A percentile compares a stretch with the other conserved stretches of the same genome.
phyloP scores from a whole-genome alignment of 1,284 basidiomycete genomes.

The Puccinia novopanici region DNA sequence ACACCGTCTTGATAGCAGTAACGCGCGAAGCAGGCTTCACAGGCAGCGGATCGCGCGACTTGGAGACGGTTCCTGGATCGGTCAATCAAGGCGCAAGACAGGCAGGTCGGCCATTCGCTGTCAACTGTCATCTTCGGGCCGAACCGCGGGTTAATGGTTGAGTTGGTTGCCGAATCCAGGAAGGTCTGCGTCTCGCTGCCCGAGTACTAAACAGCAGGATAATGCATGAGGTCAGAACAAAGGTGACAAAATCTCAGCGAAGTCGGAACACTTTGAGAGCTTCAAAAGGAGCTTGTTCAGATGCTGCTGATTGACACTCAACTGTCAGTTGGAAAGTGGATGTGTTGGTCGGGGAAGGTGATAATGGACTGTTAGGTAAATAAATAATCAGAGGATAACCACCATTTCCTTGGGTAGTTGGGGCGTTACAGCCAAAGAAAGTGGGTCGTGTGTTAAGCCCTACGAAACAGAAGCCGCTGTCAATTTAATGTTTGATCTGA shows the following conservation, averaged over 20 bases:
- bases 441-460: slow-evolving; percentile 72
- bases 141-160: not conserved
- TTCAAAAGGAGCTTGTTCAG: not conserved
- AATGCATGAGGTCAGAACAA: not conserved
- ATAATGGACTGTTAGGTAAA: slow-evolving; percentile 29
- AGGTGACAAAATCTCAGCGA: not conserved
- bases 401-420: slow-evolving; percentile 26
- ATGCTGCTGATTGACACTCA: slow-evolving; percentile 19
- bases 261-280: not conserved
- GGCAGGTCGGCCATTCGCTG: slow-evolving; percentile 59
- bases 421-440: slow-evolving; percentile 70
- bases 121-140: slow-evolving; percentile 27
- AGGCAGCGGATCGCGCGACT: slow-evolving; percentile 17
- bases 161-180: not conserved
- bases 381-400: slow-evolving; percentile 46
- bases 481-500: not conserved
- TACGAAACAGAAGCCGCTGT: slow-evolving; percentile 53
- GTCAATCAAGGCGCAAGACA: slow-evolving; percentile 60
- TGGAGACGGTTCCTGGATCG: slow-evolving; percentile 30
- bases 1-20: slow-evolving; percentile 38
- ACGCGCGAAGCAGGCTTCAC: slow-evolving; percentile 23
- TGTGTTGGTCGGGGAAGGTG: slow-evolving; percentile 23
- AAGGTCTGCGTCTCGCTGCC: not conserved
- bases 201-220: not conserved
- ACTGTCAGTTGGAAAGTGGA: slow-evolving; percentile 35